Evolutionary conservation across 805 yeast species (phyloP).

Genomic region (Metschnikowia bowlesiae): DNA sequence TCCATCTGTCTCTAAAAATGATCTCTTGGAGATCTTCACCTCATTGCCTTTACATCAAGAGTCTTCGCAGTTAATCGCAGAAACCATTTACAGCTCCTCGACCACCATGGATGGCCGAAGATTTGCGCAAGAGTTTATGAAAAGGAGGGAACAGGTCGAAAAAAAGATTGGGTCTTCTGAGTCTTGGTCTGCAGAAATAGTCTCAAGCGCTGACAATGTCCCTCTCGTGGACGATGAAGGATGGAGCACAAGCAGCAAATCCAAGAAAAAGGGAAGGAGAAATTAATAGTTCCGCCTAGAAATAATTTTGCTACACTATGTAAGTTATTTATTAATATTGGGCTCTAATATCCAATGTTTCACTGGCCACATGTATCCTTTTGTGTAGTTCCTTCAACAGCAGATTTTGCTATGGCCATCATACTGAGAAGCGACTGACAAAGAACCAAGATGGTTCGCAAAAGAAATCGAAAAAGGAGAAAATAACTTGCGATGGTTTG

Average conservation of each 20-base stretch:
- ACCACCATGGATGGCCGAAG: constrained; percentile 92
- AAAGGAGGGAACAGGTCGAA: constrained; percentile 72
- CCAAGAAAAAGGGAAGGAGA: constrained; percentile 37
- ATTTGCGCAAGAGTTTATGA: constrained; percentile 85
- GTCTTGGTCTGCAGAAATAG: constrained; percentile 72
- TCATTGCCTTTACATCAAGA: constrained; percentile 74
- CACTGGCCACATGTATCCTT: constrained; percentile 37
- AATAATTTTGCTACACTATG: not conserved
- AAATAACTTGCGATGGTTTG: constrained; percentile 41
- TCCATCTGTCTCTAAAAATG: constrained; percentile 71
- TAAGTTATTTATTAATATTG: not conserved
- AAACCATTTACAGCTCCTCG: constrained; percentile 83
- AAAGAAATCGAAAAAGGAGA: constrained; percentile 54
- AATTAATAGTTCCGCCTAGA: not conserved
- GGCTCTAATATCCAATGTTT: constrained; percentile 8
- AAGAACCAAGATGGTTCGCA: constrained; percentile 56
- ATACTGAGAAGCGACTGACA: constrained; percentile 52
- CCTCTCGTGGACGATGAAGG: constrained; percentile 42
- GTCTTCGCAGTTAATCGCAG: constrained; percentile 81
- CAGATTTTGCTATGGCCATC: constrained; percentile 60
- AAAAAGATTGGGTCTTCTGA: constrained; percentile 41
- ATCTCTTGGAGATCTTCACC: constrained; percentile 72
- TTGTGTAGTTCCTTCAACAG: constrained; percentile 54
- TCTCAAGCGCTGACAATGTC: constrained; percentile 37
- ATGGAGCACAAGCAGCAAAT: constrained; percentile 40